Evolutionary conservation across 2,329 filamentous ascomycete species (phyloP), one percentile per base, ranked within the genome.

Genomic region (Apiospora koreana): DNA sequence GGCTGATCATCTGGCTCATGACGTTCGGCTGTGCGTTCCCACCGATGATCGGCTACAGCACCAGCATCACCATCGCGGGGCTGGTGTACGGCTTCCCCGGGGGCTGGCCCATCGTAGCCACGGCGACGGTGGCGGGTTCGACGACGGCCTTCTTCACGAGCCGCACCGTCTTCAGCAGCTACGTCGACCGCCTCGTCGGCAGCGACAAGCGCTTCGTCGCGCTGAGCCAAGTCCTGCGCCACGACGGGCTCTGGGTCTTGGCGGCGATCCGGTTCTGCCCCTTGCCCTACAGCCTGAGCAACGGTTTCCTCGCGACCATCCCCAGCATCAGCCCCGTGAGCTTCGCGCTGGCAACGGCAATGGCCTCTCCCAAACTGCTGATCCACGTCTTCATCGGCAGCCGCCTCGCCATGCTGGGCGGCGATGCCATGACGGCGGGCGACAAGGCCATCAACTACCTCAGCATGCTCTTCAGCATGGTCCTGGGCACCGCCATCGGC

Each of bases 241-340:
- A 93, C 77, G 96, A 99, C 77, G 96, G 96, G 0, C 81, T 99
- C 68, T 93, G 94, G 76, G 90, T 98, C 69, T 86, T 99, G 64
- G 91, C 94, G 73, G 97, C 96, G 88, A 96, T 99, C 75, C 89
- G 96, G 41, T 88, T 98, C 73, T 98, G 95, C 77, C 96, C 96
- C 1, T 80, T 99, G 71, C 96, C 96, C 18, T 99, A 97, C 80
- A 96, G 93, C 68, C 85, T 98, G 75, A 95, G 93, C 78, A 99
- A 99, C 79, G 96, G 94, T 67, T 97, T 97, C 72, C 89, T 99
- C 69, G 94, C 94, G 41, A 98, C 96, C 1, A 95, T 99, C 72
- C 95, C 95, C 2, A 97, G 93, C 42, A 93, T 99, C 43, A 88
- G 91, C 31, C 93, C 93, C 50, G 80, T 87, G 71, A 88, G 88